Conservation (phyloP, 2,329 filamentous ascomycete genomes). For the Pseudocercospora fuligena region DNA sequence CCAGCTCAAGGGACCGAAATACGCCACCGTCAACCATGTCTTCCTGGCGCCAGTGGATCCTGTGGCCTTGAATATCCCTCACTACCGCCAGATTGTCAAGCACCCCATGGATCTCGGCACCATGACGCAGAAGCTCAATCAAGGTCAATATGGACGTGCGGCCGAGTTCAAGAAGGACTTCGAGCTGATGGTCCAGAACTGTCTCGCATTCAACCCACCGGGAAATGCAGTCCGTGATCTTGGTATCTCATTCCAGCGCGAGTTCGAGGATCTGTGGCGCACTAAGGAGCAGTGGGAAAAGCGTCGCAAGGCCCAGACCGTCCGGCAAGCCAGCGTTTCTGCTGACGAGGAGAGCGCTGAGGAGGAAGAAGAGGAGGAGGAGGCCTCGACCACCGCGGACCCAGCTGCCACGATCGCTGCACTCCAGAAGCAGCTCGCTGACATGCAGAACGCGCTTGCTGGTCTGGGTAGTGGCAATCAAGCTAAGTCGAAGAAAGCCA, state of each 20-base stretch:
- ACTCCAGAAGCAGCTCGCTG: conserved; percentile 69
- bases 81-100: conserved; percentile 92
- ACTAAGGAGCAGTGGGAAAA: conserved; percentile 82
- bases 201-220: conserved; percentile 86
- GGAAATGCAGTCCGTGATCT: conserved; percentile 74
- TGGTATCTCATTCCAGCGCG: conserved; percentile 72
- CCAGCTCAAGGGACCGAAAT: conserved; percentile 76
- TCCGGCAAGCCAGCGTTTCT: conserved; percentile 67
- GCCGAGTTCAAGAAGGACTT: conserved; percentile 88
- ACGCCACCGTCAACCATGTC: conserved; percentile 69
- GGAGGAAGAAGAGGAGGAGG: conserved; percentile 63
- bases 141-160: conserved; percentile 77
- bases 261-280: conserved; percentile 77
- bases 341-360: conserved; percentile 74
- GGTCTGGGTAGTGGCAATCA: conserved; percentile 51
- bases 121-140: conserved; percentile 76
- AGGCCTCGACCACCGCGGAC: conserved; percentile 46
- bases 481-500: conserved; percentile 48
- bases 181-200: conserved; percentile 83
- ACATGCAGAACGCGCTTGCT: conserved; percentile 51
- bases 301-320: conserved; percentile 70
- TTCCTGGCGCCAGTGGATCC: conserved; percentile 90
- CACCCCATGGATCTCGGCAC: conserved; percentile 93
- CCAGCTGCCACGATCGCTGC: conserved; percentile 64
- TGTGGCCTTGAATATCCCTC: conserved; percentile 89